Evolutionary conservation across 2,329 filamentous ascomycete species (phyloP), one percentile per base, ranked within the genome.

Genomic region (Knufia petricola): DNA sequence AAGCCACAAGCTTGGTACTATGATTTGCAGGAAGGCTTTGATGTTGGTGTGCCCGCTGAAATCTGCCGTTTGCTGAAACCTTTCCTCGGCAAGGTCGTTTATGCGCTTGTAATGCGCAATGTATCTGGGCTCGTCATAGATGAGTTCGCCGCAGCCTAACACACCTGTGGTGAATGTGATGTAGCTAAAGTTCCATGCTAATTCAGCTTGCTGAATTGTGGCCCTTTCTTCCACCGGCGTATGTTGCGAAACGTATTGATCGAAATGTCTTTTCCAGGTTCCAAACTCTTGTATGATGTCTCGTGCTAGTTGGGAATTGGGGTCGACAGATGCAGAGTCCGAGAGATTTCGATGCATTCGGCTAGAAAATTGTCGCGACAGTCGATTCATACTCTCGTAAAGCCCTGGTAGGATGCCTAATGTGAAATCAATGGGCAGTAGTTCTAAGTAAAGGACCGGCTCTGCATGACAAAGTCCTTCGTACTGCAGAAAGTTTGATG

Each of bases 1-100:
- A 23, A 44, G 41, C 41, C 41, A 44, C 13, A 44, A 26, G 28
- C 24, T 44, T 13, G 41, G 41, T n/a, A 44, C 41, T 6, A 44
- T 30, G 24, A 44, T 44, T 23, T 44, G 41, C 4, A 44, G 41
- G n/a, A 44, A 44, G 15, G 41, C 41, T 19, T 44, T 44, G 26
- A 44, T 31, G 28, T 21, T 31, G 15, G 28, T n/a, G 21, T 44
- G 24, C 26, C 26, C 32, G 15, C 41, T 32, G 28, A 20, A 44
- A 19, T 34, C 28, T 3, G 41, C 41, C 21, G 24, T 15, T 21
- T 44, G 24, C 8, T 26, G 31, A 23, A 44, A 44, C 10, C 41
- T 17, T 44, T 31, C 24, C 24, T 44, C 41, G 3, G 41, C 28
- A 13, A 44, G 24, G 19, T 44, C 41, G 20, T 44, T 44, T n/a